Evolutionary conservation across 192 early-diverging fungal species (phyloP).

Genomic region (Dissophora globulifera): DNA sequence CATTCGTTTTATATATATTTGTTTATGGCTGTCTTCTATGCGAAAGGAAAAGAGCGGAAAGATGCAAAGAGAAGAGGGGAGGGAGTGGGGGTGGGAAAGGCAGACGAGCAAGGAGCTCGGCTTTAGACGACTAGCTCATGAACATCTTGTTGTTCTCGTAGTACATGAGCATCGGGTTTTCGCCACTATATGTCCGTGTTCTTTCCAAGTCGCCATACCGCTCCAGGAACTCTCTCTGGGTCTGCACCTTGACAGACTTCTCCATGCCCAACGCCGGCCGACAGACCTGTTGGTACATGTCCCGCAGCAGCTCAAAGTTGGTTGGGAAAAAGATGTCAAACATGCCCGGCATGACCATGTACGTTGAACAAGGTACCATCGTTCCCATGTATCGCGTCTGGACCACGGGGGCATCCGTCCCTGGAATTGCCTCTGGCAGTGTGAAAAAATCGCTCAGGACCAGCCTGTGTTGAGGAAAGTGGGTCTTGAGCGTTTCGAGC

Average conservation of each 20-base stretch:
- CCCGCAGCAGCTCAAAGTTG: conserved; percentile 87
- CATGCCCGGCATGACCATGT: conserved; percentile 97
- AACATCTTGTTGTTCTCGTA: conserved; percentile 90
- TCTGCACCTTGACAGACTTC: conserved; percentile 66
- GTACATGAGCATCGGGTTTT: conserved; percentile 95
- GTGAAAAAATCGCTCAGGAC: conserved; percentile 90
- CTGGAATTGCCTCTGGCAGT: conserved; percentile 86
- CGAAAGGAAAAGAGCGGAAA: background rate
- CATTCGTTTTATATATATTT: too few relatives aligned
- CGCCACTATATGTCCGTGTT: conserved; percentile 85
- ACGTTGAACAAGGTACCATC: conserved; percentile 96
- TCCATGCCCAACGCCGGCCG: conserved; percentile 52
- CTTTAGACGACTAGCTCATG: conserved; percentile 44
- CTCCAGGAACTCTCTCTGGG: conserved; percentile 84
- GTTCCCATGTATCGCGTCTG: conserved; percentile 90
- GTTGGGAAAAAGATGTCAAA: conserved; percentile 99
- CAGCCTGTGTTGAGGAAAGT: conserved; percentile 89
- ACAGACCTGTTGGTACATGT: conserved; percentile 80
- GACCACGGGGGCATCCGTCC: conserved; percentile 90
- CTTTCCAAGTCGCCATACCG: conserved; percentile 78
- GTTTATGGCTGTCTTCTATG: too few relatives aligned
- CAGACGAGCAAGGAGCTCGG: background rate
- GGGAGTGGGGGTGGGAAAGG: too few relatives aligned
- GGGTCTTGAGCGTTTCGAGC: conserved; percentile 75
- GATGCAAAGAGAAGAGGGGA: background rate